Evolutionary conservation across 148 eudicot genomes (phyloP).

Genomic region (Cornus controversa): DNA sequence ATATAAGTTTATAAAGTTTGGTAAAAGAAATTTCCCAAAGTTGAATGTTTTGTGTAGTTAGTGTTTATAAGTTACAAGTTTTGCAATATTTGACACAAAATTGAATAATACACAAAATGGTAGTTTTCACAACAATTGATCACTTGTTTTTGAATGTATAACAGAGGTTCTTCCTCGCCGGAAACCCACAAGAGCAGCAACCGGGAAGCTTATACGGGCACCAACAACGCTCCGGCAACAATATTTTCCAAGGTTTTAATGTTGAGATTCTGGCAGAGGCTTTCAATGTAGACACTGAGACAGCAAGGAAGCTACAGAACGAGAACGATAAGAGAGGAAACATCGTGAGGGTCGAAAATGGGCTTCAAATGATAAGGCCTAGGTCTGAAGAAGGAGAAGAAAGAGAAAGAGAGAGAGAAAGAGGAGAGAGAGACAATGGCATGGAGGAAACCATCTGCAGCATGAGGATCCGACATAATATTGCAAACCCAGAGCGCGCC

Average conservation of each 20-base stretch:
- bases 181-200: conserved; percentile 15
- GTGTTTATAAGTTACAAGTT: too few species aligned
- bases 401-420: background rate
- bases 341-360: conserved; percentile 24
- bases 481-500: conserved; percentile 16
- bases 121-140: background rate
- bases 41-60: too few species aligned
- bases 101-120: too few species aligned
- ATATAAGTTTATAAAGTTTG: too few species aligned
- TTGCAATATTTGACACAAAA: too few species aligned
- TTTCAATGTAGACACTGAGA: conserved; percentile 11
- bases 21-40: too few species aligned
- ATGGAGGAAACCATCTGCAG: conserved; percentile 33
- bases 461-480: conserved; percentile 19
- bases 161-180: conserved; percentile 37
- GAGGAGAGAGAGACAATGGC: conserved; percentile 10
- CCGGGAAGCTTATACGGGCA: background rate
- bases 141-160: background rate
- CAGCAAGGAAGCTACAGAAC: conserved; percentile 4
- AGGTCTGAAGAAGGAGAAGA: background rate
- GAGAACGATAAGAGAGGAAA: conserved; percentile 18
- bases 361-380: conserved; percentile 10
- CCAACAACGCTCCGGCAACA: conserved; percentile 8
- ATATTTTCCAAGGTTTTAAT: conserved; percentile 23
- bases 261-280: conserved; percentile 16